phyloP scores from a whole-genome alignment of 768 basidiomycete species.

The Amanita exitialis region DNA sequence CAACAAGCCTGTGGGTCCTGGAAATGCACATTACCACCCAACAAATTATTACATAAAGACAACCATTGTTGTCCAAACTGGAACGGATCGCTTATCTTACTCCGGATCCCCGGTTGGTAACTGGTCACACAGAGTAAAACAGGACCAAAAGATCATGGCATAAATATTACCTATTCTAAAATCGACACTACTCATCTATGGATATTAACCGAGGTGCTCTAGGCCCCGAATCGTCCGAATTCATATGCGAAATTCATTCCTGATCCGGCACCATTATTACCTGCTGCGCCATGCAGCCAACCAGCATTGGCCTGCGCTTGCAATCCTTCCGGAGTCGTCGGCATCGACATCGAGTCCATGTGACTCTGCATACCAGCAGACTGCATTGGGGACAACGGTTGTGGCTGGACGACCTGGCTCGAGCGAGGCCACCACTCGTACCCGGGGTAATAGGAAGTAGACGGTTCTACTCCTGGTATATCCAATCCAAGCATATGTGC shows the following conservation, averaged over 20 bases:
- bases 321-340: neutral
- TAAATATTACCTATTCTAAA: neutral
- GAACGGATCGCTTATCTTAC: neutral
- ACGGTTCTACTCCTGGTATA: slow-evolving; percentile 53
- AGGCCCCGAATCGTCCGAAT: slow-evolving; percentile 11
- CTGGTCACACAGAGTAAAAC: neutral
- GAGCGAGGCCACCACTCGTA: slow-evolving; percentile 61
- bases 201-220: slow-evolving; percentile 3
- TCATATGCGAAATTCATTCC: slow-evolving; percentile 11
- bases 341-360: slow-evolving; percentile 2
- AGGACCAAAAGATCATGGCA: slow-evolving; percentile 2
- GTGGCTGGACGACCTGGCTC: slow-evolving; percentile 15
- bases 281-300: neutral
- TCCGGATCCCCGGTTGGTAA: neutral
- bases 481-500: slow-evolving; percentile 64
- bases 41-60: slow-evolving; percentile 7
- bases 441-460: slow-evolving; percentile 43
- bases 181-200: neutral
- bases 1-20: slow-evolving; percentile 2
- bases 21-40: slow-evolving; percentile 5
- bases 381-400: slow-evolving; percentile 12
- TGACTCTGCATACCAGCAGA: slow-evolving; percentile 5
- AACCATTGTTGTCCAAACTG: slow-evolving; percentile 7
- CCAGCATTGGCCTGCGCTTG: neutral
- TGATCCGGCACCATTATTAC: neutral